phyloP scores from a whole-genome alignment of 2,329 filamentous ascomycete species.

The Ophiostoma sp. region DNA sequence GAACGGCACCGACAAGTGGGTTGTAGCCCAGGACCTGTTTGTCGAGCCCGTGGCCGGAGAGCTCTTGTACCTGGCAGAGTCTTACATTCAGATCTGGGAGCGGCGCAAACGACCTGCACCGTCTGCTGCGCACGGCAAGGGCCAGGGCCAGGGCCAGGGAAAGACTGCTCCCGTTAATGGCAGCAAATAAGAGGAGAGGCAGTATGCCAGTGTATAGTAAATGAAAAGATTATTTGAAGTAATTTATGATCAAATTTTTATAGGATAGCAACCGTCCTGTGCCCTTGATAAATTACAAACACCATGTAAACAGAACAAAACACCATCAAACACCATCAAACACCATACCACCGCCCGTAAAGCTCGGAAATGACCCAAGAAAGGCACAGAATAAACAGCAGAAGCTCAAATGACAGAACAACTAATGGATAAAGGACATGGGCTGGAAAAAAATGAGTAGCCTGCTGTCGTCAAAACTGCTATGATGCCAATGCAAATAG shows the following conservation, averaged over 20 bases:
- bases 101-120: conserved; percentile 44
- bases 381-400: neutral
- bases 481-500: conserved; percentile 10
- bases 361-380: neutral
- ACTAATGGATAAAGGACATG: neutral
- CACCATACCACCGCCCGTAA: neutral
- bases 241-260: neutral
- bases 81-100: conserved; percentile 96
- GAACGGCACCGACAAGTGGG: conserved; percentile 58
- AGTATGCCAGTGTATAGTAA: neutral
- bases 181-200: neutral
- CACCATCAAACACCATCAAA: neutral
- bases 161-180: neutral
- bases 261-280: neutral
- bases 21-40: conserved; percentile 88
- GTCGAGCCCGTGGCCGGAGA: conserved; percentile 87
- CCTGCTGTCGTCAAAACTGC: neutral
- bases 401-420: neutral
- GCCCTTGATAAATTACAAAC: neutral
- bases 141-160: neutral
- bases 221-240: neutral
- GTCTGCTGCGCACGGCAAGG: conserved; percentile 30
- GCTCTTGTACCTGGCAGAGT: conserved; percentile 85
- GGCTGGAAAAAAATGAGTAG: neutral
- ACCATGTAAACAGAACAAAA: neutral